Conservation (phyloP, 352 stramenopile genomes). For the Phytophthora tentaculata region DNA sequence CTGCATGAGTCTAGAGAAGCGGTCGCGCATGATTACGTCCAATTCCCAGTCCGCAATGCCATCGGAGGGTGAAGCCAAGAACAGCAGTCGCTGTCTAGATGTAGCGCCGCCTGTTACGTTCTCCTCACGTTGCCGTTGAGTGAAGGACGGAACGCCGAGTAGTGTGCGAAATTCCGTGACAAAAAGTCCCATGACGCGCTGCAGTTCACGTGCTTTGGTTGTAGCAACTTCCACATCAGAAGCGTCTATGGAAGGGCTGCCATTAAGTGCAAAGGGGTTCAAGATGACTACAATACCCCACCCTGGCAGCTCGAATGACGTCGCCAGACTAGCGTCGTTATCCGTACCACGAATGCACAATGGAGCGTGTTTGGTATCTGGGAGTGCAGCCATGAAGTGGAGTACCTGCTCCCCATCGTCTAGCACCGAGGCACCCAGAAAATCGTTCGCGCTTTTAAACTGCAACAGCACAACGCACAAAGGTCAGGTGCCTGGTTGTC, state of each 20-base stretch:
- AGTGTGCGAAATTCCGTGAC: slow-evolving; percentile 67
- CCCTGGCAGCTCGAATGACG: slow-evolving; percentile 73
- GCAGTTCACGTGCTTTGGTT: slow-evolving; percentile 36
- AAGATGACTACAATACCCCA: slow-evolving; percentile 74
- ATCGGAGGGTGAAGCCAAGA: slow-evolving; percentile 55
- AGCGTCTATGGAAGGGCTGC: background rate
- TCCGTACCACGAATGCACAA: slow-evolving; percentile 53
- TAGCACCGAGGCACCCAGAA: slow-evolving; percentile 66
- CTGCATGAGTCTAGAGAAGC: slow-evolving; percentile 62
- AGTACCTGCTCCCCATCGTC: slow-evolving; percentile 77
- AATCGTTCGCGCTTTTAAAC: slow-evolving; percentile 86
- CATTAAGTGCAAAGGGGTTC: slow-evolving; percentile 39
- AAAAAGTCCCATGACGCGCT: slow-evolving; percentile 76
- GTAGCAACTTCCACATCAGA: too few relatives aligned
- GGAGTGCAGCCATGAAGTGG: slow-evolving; percentile 80
- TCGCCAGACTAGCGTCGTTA: slow-evolving; percentile 32
- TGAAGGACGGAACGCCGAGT: slow-evolving; percentile 65
- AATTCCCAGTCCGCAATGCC: slow-evolving; percentile 81
- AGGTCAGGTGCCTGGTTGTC: background rate
- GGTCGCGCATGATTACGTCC: slow-evolving; percentile 53
- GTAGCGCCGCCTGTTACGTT: slow-evolving; percentile 1
- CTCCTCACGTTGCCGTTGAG: slow-evolving; percentile 43
- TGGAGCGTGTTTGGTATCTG: slow-evolving; percentile 49
- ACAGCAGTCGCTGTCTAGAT: slow-evolving; percentile 31
- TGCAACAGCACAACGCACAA: slow-evolving; percentile 16